These are phyloP conservation scores for Coccomyxa subellipsoidea DNA, from an alignment of 163 green algal species.

Conservation along the genomic window DNA sequence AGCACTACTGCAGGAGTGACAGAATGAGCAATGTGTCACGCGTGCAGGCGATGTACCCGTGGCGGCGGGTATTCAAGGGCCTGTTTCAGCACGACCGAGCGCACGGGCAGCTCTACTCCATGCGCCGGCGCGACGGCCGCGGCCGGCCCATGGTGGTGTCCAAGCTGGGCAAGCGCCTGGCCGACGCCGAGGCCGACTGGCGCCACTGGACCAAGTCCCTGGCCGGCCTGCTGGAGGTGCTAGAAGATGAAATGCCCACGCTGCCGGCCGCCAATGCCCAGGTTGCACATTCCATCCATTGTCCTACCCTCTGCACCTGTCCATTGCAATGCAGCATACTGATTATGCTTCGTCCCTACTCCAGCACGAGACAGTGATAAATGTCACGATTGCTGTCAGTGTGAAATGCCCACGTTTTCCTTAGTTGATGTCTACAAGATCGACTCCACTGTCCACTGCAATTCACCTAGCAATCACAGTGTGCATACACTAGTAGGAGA, in stretches of 20 bases:
- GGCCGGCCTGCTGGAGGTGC: slow-evolving; percentile 29
- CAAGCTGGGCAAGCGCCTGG: slow-evolving; percentile 28
- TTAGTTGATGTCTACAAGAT: too few relatives aligned
- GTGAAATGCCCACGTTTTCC: too few relatives aligned
- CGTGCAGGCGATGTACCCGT: slow-evolving; percentile 63
- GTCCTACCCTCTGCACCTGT: background rate
- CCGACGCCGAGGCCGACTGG: slow-evolving; percentile 9
- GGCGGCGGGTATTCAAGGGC: slow-evolving; percentile 59
- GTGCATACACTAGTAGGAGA: too few relatives aligned
- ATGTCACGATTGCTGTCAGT: too few relatives aligned
- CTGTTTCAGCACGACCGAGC: slow-evolving; percentile 48
- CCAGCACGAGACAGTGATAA: too few relatives aligned
- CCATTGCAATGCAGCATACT: too few relatives aligned
- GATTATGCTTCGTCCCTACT: too few relatives aligned
- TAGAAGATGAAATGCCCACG: slow-evolving; percentile 20
- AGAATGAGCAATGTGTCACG: too few relatives aligned
- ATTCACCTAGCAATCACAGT: background rate
- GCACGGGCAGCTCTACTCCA: background rate
- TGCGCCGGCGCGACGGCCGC: background rate
- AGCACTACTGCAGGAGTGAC: too few relatives aligned
- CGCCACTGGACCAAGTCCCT: background rate
- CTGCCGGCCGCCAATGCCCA: background rate
- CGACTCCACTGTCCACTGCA: background rate
- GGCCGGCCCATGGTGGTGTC: slow-evolving; percentile 13
- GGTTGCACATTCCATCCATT: background rate